Percentiles rank a stretch among this genome's conserved stretches.
phyloP scores from a whole-genome alignment of 768 basidiomycete genomes.

The Trametes villosa region DNA sequence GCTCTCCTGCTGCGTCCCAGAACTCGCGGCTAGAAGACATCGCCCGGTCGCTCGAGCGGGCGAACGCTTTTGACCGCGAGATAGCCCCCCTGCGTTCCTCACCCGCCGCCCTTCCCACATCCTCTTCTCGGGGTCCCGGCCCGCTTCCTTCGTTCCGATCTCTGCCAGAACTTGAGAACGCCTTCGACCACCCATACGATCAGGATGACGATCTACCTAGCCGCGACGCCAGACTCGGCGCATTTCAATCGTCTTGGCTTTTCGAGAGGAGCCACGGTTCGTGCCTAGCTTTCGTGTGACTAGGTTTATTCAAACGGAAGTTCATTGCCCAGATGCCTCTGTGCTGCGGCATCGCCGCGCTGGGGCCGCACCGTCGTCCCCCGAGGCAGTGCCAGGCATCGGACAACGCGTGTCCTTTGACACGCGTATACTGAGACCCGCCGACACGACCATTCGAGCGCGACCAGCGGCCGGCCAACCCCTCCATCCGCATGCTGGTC shows the following conservation, averaged over 20 bases:
- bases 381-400: no score
- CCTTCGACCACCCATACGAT: not conserved
- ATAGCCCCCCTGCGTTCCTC: conserved; percentile 18
- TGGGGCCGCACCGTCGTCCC: not conserved
- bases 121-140: not conserved
- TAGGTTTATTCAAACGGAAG: not conserved
- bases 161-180: no score
- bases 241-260: not conserved
- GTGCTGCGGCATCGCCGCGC: no score
- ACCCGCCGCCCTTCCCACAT: not conserved
- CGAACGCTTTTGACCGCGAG: conserved; percentile 18
- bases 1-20: not conserved
- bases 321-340: not conserved
- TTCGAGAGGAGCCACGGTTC: not conserved
- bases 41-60: conserved; percentile 10
- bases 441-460: no score
- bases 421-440: no score
- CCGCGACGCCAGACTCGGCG: no score
- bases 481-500: no score
- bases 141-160: not conserved
- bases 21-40: not conserved
- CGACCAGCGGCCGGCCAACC: no score
- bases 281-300: not conserved
- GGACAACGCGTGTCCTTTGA: no score
- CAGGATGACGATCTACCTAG: not conserved